Base-by-base conservation (phyloP, 306 rosid species). In the Oemleria cerasiformis region DNA sequence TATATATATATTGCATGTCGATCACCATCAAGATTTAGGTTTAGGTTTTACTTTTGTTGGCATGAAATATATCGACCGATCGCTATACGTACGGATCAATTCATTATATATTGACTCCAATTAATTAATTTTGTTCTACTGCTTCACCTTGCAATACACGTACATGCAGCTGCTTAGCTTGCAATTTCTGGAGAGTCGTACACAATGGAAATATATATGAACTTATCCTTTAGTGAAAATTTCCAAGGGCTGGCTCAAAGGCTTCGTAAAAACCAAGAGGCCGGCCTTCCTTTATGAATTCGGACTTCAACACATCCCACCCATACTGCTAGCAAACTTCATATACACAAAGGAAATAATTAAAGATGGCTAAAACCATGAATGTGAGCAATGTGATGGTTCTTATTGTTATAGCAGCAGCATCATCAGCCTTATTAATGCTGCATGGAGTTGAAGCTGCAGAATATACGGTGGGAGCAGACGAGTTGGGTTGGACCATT, bases 391-490 rank as follows among this genome's bases (percentile, higher is more conserved):
- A 60, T 45, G 25, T 64, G 43, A 42, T 9, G 14, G 42, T 58
- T 40, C 4, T 58, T 4, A 41, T 78, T 63, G 9, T 83, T 61
- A 25, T 25, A 2, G 10, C 62, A 2, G 0, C 72, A 41, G 55
- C 63, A 20, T 49, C 57, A 57, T 61, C 44, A 17, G 77, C 30
- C 30, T 25, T 56, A 9, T 14, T 53, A 8, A 53, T 72, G 5
- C 63, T 65, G 2, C 30, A 25, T 2, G 30, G 30, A 38, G 50
- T 70, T 63, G 58, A 79, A 71, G 87, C 81, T 38, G 63, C 63
- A 72, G 38, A 57, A 8, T 68, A 67, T 66, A 75, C 65, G 2
- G 92, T 84, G 0, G 87, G 87, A 44, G n/a, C n/a, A n/a, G 84
- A 67, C 34, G 1, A 4, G 57, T 42, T 43, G 14, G 92, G 80